These are phyloP conservation scores for Casuarina glauca DNA, from an alignment of 306 rosid species.

Conservation along the genomic window DNA sequence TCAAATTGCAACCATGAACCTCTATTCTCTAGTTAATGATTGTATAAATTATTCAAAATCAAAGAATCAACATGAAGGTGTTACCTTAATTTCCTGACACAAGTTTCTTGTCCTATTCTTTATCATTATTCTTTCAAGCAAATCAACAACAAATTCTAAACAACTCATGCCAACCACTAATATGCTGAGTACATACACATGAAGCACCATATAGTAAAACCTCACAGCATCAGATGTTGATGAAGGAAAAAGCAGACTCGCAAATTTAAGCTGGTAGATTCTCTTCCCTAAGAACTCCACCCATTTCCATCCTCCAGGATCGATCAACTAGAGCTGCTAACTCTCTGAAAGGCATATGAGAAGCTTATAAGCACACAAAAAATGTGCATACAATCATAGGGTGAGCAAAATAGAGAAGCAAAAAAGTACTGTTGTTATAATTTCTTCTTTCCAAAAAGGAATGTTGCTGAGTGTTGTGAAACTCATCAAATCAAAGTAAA, in stretches of 20 bases:
- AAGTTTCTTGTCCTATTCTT: not conserved
- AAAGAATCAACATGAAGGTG: not conserved
- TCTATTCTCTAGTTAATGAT: not conserved
- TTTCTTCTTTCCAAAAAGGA: conserved; percentile 3
- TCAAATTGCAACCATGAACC: not conserved
- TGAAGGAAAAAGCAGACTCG: conserved; percentile 28
- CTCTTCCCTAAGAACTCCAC: conserved; percentile 80
- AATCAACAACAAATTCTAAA: not conserved
- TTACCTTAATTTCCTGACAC: not conserved
- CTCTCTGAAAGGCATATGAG: conserved; percentile 62
- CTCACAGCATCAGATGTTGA: conserved; percentile 40
- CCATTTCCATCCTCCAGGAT: conserved; percentile 95
- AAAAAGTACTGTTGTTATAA: not conserved
- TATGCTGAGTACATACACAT: conserved; percentile 22
- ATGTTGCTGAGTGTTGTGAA: not conserved
- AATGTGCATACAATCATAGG: conserved; percentile 2
- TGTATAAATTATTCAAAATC: not conserved
- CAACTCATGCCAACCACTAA: conserved; percentile 16
- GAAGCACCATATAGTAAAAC: conserved; percentile 38
- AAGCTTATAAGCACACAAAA: conserved; percentile 31
- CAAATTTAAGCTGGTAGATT: conserved; percentile 39
- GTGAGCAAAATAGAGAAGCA: conserved; percentile 19
- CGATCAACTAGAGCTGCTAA: conserved; percentile 66
- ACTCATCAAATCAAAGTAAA: conserved; percentile 3
- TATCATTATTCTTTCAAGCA: not conserved